Evolutionary conservation across 1,284 basidiomycete species (phyloP), one percentile per base, ranked within the genome.

Genomic region (Ceratobasidium sp.): DNA sequence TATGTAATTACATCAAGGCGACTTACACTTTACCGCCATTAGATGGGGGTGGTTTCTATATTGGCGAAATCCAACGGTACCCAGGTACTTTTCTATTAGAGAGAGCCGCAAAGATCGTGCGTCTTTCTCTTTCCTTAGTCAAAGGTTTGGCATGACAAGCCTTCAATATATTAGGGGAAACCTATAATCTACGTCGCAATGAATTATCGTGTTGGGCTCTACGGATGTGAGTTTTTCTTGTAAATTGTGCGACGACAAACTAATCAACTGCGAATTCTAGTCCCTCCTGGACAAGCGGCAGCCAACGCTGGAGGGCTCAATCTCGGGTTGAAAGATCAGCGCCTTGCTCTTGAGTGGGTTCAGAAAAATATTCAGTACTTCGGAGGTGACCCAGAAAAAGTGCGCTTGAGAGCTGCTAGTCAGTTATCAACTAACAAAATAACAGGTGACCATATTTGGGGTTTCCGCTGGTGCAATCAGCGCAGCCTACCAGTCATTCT

Each of bases 261-360:
- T 63, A 1, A 31, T 36, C 29, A 17, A 44, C 15, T 24, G 44
- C 22, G 33, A 15, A 24, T 51, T 57, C 65, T 73, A 72, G 78
- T 73, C 62, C 14, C 50, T n/a, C 73, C 79, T 78, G 48, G 77
- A 77, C 59, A 82, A 4, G 81, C 81, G 27, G 78, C 80, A 6
- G 80, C 79, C 0, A 79, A 79, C 41, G 79, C 81, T 50, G 76
- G 77, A 1, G 81, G 81, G 0, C 80, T 79, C 22, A 84, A 84
- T 69, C 78, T 82, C 27, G 84, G 83, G 19, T 69, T 84, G 27
- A 76, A 78, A 57, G 86, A 88, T 76, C 84, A 86, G 74, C 79
- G 82, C 4, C 79, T 83, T 22, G 84, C 82, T 0, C 79, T 88
- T 4, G 78, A 85, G 74, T 88, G 86, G 86, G 82, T 87, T 0